phyloP scores from a whole-genome alignment of 2,329 filamentous ascomycete species.

The Aspergillus arachidicola region DNA sequence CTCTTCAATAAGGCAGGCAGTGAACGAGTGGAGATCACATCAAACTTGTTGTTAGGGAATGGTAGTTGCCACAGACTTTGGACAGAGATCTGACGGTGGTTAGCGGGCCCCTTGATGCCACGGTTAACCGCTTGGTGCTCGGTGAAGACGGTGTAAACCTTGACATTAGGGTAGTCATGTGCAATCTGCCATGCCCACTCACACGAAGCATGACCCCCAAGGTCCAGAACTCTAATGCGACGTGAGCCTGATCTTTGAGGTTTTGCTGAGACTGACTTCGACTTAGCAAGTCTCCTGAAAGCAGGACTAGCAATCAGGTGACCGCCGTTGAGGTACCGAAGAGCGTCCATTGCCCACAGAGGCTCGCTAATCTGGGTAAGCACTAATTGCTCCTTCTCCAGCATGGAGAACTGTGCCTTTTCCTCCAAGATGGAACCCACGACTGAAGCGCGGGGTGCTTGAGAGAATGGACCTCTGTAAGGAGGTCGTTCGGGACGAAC shows the following conservation, averaged over 20 bases:
- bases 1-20: slow-evolving; percentile 81
- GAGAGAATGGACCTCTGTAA: slow-evolving; percentile 69
- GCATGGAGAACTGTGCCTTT: slow-evolving; percentile 39
- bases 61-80: slow-evolving; percentile 77
- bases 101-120: slow-evolving; percentile 78
- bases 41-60: slow-evolving; percentile 83
- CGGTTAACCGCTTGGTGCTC: slow-evolving; percentile 72
- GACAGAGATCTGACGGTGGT: slow-evolving; percentile 83
- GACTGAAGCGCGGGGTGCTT: slow-evolving; percentile 70
- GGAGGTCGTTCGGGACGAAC: slow-evolving; percentile 70
- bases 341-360: slow-evolving; percentile 65
- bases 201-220: slow-evolving; percentile 80
- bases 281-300: slow-evolving; percentile 37
- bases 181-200: slow-evolving; percentile 98
- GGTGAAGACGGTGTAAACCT: slow-evolving; percentile 84
- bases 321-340: slow-evolving; percentile 63
- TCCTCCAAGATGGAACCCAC: slow-evolving; percentile 62
- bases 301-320: slow-evolving; percentile 60
- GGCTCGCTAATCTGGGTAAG: slow-evolving; percentile 67
- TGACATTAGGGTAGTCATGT: slow-evolving; percentile 78
- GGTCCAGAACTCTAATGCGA: slow-evolving; percentile 74
- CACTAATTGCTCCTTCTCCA: slow-evolving; percentile 79
- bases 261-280: slow-evolving; percentile 24
- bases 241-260: slow-evolving; percentile 35
- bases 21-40: slow-evolving; percentile 86